Percentiles rank a stretch among this genome's conserved stretches.
phyloP scores from a whole-genome alignment of 1,139 yeast genomes.

The Pichia terricola region DNA sequence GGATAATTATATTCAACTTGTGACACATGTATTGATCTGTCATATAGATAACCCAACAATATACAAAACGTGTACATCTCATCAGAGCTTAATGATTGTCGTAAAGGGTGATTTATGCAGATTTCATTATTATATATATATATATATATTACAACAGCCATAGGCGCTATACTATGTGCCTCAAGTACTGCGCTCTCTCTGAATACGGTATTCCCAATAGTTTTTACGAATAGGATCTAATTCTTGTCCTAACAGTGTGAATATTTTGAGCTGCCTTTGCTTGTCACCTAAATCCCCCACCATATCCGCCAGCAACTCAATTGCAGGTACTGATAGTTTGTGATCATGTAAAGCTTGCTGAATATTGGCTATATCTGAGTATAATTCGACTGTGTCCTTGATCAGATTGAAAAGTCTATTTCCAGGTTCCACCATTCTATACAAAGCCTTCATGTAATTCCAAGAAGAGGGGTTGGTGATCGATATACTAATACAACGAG shows the following conservation, averaged over 20 bases:
- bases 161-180: too few species aligned
- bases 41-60: too few species aligned
- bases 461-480: constrained; percentile 87
- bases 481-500: constrained; percentile 39
- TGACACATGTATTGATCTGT: background rate
- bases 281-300: constrained; percentile 24
- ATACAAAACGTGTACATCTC: too few species aligned
- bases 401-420: constrained; percentile 10
- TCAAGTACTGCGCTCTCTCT: background rate
- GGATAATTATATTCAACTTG: background rate
- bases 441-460: constrained; percentile 43
- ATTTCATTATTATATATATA: too few species aligned
- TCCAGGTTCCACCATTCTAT: background rate
- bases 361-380: background rate
- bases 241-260: constrained; percentile 30
- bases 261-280: background rate
- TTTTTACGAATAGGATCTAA: constrained; percentile 61
- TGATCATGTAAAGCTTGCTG: background rate
- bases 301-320: constrained; percentile 53
- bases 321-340: constrained; percentile 51
- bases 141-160: too few species aligned
- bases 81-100: too few species aligned
- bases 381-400: constrained; percentile 32
- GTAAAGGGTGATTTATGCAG: too few species aligned
- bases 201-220: constrained; percentile 42